Base-by-base conservation (phyloP, 2,329 filamentous ascomycete genomes). In the Colletotrichum liriopes region DNA sequence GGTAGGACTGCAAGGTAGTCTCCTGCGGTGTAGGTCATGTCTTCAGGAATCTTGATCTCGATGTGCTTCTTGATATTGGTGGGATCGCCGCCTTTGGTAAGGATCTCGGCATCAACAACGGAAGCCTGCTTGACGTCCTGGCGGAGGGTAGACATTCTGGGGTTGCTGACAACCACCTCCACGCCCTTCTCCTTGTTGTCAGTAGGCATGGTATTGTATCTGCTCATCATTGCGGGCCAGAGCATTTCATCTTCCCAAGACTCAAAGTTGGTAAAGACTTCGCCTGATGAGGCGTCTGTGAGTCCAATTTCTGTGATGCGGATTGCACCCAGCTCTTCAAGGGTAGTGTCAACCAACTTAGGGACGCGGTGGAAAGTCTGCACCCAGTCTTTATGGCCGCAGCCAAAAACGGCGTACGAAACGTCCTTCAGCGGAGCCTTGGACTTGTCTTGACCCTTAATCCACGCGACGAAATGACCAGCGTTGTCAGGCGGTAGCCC, bases 401-500 rank as follows among this genome's bases (percentile, higher is more conserved):
- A 91, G 18, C 92, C 92, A 78, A 92, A 94, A 4, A 93, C 88
- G 0, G 90, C 86, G 76, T 90, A 94, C 9, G 86, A 83, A 1
- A 90, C 86, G 20, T 84, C 86, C 8, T 87, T 82, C 2, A 92
- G 78, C 23, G 20, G 43, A 20, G 29, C 20, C 29, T 59, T 35
- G 1, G 11, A 16, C 61, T 86, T 83, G 52, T 86, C 81, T 18
- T 87, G 79, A 12, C 77, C 82, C 75, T 89, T 83, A 2, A 93
- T 75, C 92, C 92, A 94, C 3, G 86, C 81, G 43, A 90, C 87
- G 76, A 94, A 94, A 55, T 89, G 85, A 0, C 82, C 85, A 0
- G 92, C 92, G 69, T 94, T 93, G 74, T 93, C 91, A 0, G 91
- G 88, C 0, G 92, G 91, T 64, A 92, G 84, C 0, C 92, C 92